phyloP scores from a whole-genome alignment of 176 grass and related monocot genomes.

The Otatea glauca region DNA sequence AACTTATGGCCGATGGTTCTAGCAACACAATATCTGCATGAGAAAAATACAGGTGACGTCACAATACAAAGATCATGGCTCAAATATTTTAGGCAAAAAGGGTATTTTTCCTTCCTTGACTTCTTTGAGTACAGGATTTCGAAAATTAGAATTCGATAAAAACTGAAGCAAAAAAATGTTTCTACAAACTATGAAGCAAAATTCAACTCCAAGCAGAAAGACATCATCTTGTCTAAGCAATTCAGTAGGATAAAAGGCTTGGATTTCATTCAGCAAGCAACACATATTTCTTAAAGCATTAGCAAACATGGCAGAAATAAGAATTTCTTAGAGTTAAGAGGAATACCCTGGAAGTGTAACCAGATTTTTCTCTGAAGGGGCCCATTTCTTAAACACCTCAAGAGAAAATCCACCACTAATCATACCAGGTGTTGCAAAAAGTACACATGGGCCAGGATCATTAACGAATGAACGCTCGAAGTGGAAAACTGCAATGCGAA shows the following conservation, averaged over 20 bases:
- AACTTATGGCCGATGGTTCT: constrained; percentile 93
- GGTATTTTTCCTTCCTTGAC: not conserved
- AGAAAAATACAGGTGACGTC: not conserved
- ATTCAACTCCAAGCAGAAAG: constrained; percentile 19
- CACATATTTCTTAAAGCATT: not conserved
- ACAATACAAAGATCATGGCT: constrained; percentile 10
- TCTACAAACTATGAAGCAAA: not conserved
- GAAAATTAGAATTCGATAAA: constrained; percentile 1
- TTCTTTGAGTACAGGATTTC: not conserved
- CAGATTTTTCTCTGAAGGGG: constrained; percentile 85
- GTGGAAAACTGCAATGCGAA: no score
- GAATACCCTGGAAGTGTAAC: constrained; percentile 88
- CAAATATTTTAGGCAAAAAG: not conserved
- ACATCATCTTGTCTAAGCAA: not conserved
- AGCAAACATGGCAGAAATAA: constrained; percentile 17
- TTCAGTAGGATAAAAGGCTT: no score
- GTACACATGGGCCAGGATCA: no score
- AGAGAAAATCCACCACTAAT: constrained; percentile 94
- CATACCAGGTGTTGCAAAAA: constrained; percentile 49
- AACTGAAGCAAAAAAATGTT: constrained; percentile 13
- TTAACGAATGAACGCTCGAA: no score
- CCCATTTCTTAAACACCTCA: constrained; percentile 96
- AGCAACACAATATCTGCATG: constrained; percentile 90
- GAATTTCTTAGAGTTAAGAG: not conserved
- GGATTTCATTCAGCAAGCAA: not conserved